Base-by-base conservation (phyloP, 2,329 filamentous ascomycete genomes). In the Microsporum audouinii region DNA sequence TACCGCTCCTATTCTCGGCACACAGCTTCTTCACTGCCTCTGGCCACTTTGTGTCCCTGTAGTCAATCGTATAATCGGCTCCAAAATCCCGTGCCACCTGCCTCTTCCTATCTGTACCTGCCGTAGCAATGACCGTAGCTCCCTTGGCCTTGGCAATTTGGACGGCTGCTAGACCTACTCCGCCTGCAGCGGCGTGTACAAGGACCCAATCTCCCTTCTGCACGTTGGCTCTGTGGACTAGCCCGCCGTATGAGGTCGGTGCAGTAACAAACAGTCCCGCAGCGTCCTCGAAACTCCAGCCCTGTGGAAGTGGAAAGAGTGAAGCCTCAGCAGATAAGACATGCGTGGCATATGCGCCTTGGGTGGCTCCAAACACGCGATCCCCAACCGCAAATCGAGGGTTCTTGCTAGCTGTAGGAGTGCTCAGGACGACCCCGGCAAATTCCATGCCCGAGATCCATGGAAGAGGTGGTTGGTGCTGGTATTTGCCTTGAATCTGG, bases 401-500 rank as follows among this genome's bases (percentile, higher is more conserved):
- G 61, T 72, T 69, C 31, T 73, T 73, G 57, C 74, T 70, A 2
- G 72, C 69, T 1, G 79, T 77, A 0, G 90, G 91, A 0, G 83
- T 80, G 56, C 86, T 80, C 57, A 91, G 73, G 66, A 97, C 79
- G 3, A 85, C 80, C 65, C 92, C 92, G 29, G 89, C 84, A 77
- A 96, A 97, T 72, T 97, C 92, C 70, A 84, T 83, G 63, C 92
- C 92, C 0, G 89, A 84, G 57, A 92, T 77, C 91, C 91, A 96
- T 36, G 91, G 91, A 57, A 96, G 85, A 0, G 88, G 84, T 0
- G 91, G 91, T 69, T 96, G 91, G 71, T 89, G 82, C 72, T 97
- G 92, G 76, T 97, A 97, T 82, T 95, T 95, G 61, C 92, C 92
- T 70, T 90, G 87, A 70, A 96, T 90, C 72, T 97, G 92, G 60